Conservation (phyloP, 805 yeast species). For the Candida vaughaniae region DNA sequence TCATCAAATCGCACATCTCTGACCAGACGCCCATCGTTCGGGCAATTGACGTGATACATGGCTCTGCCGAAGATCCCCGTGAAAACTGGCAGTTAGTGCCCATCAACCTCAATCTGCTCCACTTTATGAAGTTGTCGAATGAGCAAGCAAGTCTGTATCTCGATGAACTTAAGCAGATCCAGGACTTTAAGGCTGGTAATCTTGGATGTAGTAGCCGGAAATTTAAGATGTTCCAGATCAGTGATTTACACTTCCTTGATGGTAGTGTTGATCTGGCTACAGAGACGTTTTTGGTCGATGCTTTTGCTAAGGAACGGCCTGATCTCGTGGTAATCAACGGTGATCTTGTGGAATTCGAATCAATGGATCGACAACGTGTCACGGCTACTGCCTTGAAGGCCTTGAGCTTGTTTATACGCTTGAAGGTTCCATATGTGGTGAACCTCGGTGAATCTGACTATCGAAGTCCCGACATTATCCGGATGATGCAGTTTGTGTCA, state of each 20-base stretch:
- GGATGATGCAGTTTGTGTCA: slow-evolving; percentile 22
- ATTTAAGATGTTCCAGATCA: slow-evolving; percentile 36
- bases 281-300: slow-evolving; percentile 25
- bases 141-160: slow-evolving; percentile 1
- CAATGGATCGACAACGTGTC: slow-evolving; percentile 16
- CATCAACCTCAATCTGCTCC: slow-evolving; percentile 1
- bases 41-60: slow-evolving; percentile 9
- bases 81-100: slow-evolving; percentile 3
- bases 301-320: slow-evolving; percentile 28
- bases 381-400: slow-evolving; percentile 30
- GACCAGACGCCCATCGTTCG: slow-evolving; percentile 7
- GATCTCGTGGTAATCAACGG: slow-evolving; percentile 41
- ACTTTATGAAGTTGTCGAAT: slow-evolving; percentile 5
- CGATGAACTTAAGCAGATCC: slow-evolving; percentile 1
- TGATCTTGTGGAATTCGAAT: slow-evolving; percentile 31
- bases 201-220: slow-evolving; percentile 7
- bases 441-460: slow-evolving; percentile 40
- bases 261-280: slow-evolving; percentile 26
- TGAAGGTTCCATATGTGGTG: slow-evolving; percentile 30
- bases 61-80: slow-evolving; percentile 1
- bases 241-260: slow-evolving; percentile 36
- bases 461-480: slow-evolving; percentile 4
- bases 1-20: not conserved
- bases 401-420: slow-evolving; percentile 29
- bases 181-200: slow-evolving; percentile 2